Evolutionary conservation across 108 stramenopile species (phyloP), one percentile per base, ranked within the genome.

Genomic region (Schizochytrium sp.): DNA sequence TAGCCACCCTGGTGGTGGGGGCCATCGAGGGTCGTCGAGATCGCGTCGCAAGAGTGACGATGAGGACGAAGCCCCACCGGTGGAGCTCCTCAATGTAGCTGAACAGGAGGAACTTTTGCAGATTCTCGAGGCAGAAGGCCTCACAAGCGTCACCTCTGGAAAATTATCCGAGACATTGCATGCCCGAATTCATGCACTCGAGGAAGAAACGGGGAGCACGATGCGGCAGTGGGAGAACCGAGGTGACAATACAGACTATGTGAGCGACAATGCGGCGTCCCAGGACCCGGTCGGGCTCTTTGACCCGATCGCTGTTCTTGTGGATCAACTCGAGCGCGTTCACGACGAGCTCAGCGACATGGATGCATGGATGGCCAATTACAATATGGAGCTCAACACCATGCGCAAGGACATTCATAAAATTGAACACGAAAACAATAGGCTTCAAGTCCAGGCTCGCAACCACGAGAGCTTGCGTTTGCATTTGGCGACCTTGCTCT

Each of bases 341-440:
- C 28, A 83, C 51, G 51, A 47, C 4, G 48, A 83, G 76, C 76
- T 83, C 23, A 53, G 51, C 51, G 76, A 83, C 76, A 83, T 83
- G 76, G 76, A 83, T 23, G 51, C 76, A 12, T 83, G 76, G 76
- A 83, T 83, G 48, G 19, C 76, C 6, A 83, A 83, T 53, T 83
- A 83, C 51, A 83, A 83, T 23, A n/a, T 83, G 76, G 76, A 83
- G 5, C 76, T 83, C 51, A 47, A 53, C 19, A 83, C 76, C 12
- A 83, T 83, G 76, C 76, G 76, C 45, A 83, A 83, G 51, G 76
- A 83, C 28, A 83, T 83, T 23, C 76, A 53, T 6, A 83, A 83
- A 53, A 83, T 83, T 34, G 76, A 83, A 23, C 14, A 47, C 76
- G 76, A 83, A 45, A 83, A 83, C 76, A 53, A 83, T 12, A 12